Conservation (phyloP, 495 filamentous ascomycete genomes). For the Trichoderma erinaceum region DNA sequence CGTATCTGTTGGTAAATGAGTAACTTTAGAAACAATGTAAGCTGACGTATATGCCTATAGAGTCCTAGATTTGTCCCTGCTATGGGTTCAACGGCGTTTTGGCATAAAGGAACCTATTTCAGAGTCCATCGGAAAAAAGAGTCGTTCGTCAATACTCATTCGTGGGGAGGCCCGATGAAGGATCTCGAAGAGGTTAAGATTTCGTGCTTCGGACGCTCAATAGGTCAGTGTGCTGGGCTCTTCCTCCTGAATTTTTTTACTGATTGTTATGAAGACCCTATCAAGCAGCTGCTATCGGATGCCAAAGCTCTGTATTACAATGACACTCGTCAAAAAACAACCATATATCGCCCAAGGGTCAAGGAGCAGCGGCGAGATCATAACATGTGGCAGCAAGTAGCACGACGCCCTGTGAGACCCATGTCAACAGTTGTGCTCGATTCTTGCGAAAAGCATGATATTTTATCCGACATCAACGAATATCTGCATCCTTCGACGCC, state of each 20-base stretch:
- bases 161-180: slow-evolving; percentile 27
- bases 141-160: slow-evolving; percentile 22
- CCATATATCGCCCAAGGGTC: slow-evolving; percentile 42
- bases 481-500: slow-evolving; percentile 70
- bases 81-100: slow-evolving; percentile 35
- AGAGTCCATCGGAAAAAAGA: slow-evolving; percentile 34
- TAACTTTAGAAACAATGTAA: slow-evolving; percentile 7
- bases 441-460: slow-evolving; percentile 58
- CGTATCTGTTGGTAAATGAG: slow-evolving; percentile 6
- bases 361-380: slow-evolving; percentile 29
- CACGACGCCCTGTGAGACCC: slow-evolving; percentile 64
- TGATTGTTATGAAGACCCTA: slow-evolving; percentile 38
- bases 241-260: neutral
- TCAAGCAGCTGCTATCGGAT: slow-evolving; percentile 54
- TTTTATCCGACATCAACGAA: slow-evolving; percentile 80
- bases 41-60: slow-evolving; percentile 19
- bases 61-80: slow-evolving; percentile 36
- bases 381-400: slow-evolving; percentile 57
- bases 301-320: slow-evolving; percentile 47
- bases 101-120: slow-evolving; percentile 36
- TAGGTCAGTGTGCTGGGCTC: slow-evolving; percentile 20
- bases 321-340: slow-evolving; percentile 42
- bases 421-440: slow-evolving; percentile 83
- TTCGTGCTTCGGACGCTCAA: slow-evolving; percentile 39
- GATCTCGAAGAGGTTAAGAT: slow-evolving; percentile 37